Evolutionary conservation across 179 eudicot genomes (phyloP), one percentile per base, ranked within the genome.

Genomic region (Actinidia arguta): DNA sequence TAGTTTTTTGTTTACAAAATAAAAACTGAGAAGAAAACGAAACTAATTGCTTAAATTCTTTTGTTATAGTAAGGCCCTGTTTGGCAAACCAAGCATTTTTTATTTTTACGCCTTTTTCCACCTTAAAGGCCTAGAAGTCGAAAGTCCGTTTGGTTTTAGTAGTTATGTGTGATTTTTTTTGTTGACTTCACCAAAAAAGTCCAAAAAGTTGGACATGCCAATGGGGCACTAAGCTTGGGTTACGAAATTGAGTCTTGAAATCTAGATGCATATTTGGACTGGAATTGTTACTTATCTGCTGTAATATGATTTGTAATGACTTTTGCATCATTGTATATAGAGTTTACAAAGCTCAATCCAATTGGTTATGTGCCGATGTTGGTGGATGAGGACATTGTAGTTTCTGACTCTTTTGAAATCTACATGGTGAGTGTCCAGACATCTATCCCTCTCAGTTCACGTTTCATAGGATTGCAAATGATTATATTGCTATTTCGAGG

Each of bases 401-500:
- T 93, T 80, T 87, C 93, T 8, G 99, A 96, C 81, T 94, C 98
- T 74, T 89, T 92, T 80, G 98, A 98, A 47, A 93, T 96, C 69
- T 71, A 93, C 80, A 78, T 93, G 97, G 99, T 93, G 74, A 84
- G 92, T 83, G 31, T 9, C 27, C 68, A 25, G 31, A 27, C 17
- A 18, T 66, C 18, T 62, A 12, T 66, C 18, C n/a, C 48, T 63
- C 75, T 74, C 39, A 20, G 16, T 63, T n/a, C 58, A 17, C 22
- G 80, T 54, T 42, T 14, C 1, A 10, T 44, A 17, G 36, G 20
- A 10, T 24, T 22, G 31, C 70, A 55, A 1, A 66, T 42, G 55
- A 31, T 72, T 58, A 25, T 50, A 71, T 17, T 58, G 4, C 62
- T 42, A 24, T 31, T 75, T 56, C 42, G 5, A 12, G 6, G 59